Percentiles rank a stretch among this genome's conserved stretches.
These are phyloP conservation scores for Colletotrichum cordylinicola DNA, from an alignment of 2,329 filamentous ascomycete genomes.

Conservation along the genomic window DNA sequence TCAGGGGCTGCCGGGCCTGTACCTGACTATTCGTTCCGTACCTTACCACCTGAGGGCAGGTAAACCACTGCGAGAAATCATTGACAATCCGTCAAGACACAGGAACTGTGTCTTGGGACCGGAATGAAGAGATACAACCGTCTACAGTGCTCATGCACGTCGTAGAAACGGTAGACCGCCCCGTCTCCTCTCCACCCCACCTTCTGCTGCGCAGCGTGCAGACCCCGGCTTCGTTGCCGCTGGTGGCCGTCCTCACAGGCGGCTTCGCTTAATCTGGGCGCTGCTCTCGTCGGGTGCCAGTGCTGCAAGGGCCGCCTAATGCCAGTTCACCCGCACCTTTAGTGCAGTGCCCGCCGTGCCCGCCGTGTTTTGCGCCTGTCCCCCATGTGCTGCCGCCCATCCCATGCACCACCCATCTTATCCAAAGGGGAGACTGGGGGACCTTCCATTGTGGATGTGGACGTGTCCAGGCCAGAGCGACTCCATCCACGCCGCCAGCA, in stretches of 20 bases:
- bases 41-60: neutral
- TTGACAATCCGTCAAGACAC: neutral
- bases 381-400: neutral
- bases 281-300: constrained; percentile 6
- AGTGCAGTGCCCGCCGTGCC: neutral
- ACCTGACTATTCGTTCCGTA: no score
- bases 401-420: neutral
- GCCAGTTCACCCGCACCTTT: neutral
- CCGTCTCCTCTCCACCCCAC: neutral
- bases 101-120: neutral
- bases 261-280: neutral
- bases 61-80: neutral
- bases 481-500: constrained; percentile 1
- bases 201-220: neutral
- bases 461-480: neutral
- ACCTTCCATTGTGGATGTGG: neutral
- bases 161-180: neutral
- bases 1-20: neutral
- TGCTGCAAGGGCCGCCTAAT: constrained; percentile 6
- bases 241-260: neutral
- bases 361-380: neutral
- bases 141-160: neutral
- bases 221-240: neutral
- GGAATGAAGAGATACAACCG: neutral
- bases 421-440: neutral